Base-by-base conservation (phyloP, 768 basidiomycete genomes). In the Boletus fagicola region DNA sequence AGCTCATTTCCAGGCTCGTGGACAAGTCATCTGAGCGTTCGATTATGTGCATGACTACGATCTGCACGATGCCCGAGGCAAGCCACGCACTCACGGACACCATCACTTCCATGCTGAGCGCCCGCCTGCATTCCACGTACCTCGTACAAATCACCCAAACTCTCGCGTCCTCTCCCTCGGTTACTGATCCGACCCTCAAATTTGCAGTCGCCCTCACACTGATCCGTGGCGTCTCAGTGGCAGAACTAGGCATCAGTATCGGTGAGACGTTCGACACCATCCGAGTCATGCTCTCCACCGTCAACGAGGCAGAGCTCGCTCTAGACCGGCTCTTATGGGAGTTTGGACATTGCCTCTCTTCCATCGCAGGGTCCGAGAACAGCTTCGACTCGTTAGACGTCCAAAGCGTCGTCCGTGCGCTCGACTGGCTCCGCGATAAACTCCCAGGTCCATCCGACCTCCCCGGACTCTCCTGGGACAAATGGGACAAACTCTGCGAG, bases 351-450 rank as follows among this genome's bases (percentile, higher is more conserved):
- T 69, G 69, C 13, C 62, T 77, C 22, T 62, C 74, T 12, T 63
- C 63, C 0, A 59, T 77, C 16, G 68, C 71, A 35, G 63, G 65
- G 26, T 63, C 66, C 1, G 64, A 49, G 9, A 65, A 72, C 24
- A 61, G 49, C 50, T 53, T 64, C 49, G 60, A 68, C 31, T 62
- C 63, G 5, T 49, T 83, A 20, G 73, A 76, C 48, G 56, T 62
- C 39, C 74, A 76, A 20, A 72, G 65, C 1, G 76, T 82, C 15
- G 64, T 84, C 18, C 68, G 75, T 5, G 71, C 83, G 1, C 73
- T 88, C n/a, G 74, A 78, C 52, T 88, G 86, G 85, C 73, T 86
- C n/a, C 63, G 75, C 13, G 68, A 74, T 5, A 79, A 80, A 44
- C 74, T 73, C 6, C 73, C 78, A 8, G 66, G 75, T 46, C 78